Evolutionary conservation across 768 basidiomycete species (phyloP).

Genomic region (Porpolomopsis calyptriformis): DNA sequence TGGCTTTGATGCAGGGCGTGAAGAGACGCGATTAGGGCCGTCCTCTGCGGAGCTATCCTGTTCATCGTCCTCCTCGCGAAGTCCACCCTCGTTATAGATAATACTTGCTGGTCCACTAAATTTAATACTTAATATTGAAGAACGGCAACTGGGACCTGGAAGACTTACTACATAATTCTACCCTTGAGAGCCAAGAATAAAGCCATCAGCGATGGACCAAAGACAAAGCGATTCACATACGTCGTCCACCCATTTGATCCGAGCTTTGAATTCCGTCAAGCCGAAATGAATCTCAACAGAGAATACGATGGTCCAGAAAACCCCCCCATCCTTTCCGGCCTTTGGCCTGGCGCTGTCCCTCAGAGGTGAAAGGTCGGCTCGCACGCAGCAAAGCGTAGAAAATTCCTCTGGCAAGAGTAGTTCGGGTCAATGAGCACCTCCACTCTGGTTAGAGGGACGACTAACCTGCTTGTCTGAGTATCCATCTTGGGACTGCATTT

Average conservation of each 20-base stretch:
- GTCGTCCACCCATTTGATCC: slow-evolving; percentile 76
- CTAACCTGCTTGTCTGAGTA: slow-evolving; percentile 48
- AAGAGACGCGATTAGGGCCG: slow-evolving; percentile 33
- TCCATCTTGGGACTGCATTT: slow-evolving; percentile 62
- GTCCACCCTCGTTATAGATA: slow-evolving; percentile 72
- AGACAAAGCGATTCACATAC: slow-evolving; percentile 30
- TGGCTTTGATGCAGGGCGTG: slow-evolving; percentile 34
- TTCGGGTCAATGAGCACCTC: not conserved
- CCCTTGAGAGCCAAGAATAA: slow-evolving; percentile 32
- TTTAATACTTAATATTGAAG: not conserved
- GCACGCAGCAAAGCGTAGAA: slow-evolving; percentile 68
- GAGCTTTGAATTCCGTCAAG: slow-evolving; percentile 69
- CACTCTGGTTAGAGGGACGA: not conserved
- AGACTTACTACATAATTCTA: slow-evolving; percentile 59
- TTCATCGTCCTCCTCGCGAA: slow-evolving; percentile 66
- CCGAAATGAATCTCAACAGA: slow-evolving; percentile 79
- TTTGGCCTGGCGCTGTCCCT: slow-evolving; percentile 64
- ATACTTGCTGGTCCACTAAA: slow-evolving; percentile 71
- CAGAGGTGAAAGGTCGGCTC: slow-evolving; percentile 65
- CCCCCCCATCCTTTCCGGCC: slow-evolving; percentile 50
- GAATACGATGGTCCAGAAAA: slow-evolving; percentile 78
- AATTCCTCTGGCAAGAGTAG: slow-evolving; percentile 41
- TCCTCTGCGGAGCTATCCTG: slow-evolving; percentile 56
- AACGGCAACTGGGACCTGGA: not conserved
- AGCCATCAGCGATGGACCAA: not conserved